Evolutionary conservation across 1,284 basidiomycete species (phyloP).

Genomic region (Ceratobasidium sp.): DNA sequence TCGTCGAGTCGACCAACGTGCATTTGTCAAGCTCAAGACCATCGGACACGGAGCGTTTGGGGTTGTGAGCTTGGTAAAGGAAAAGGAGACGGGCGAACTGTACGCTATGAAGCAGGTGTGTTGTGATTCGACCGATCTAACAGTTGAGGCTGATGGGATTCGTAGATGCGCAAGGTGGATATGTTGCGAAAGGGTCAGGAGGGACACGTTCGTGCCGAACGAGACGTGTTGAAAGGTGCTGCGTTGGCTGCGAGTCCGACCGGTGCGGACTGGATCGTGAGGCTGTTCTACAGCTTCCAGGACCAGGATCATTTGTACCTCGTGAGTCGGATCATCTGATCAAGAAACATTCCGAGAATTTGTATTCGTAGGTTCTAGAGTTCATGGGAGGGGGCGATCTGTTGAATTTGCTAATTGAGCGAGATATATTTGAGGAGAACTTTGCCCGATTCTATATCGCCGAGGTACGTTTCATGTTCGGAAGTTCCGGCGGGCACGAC

Average conservation of each 20-base stretch:
- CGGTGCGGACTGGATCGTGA: slow-evolving; percentile 91
- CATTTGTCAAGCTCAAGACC: slow-evolving; percentile 90
- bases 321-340: slow-evolving; percentile 56
- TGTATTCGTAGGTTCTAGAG: slow-evolving; percentile 70
- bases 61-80: slow-evolving; percentile 90
- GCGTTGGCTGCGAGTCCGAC: slow-evolving; percentile 72
- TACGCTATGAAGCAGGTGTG: slow-evolving; percentile 96
- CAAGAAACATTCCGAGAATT: background rate
- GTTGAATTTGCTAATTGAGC: slow-evolving; percentile 92
- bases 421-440: slow-evolving; percentile 91
- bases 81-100: slow-evolving; percentile 77
- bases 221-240: slow-evolving; percentile 85
- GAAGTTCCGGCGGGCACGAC: slow-evolving; percentile 35
- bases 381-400: slow-evolving; percentile 97
- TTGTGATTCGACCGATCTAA: slow-evolving; percentile 45
- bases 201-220: slow-evolving; percentile 91
- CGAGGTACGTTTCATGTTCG: slow-evolving; percentile 63
- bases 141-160: slow-evolving; percentile 7
- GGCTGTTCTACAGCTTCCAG: slow-evolving; percentile 90
- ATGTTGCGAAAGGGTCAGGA: slow-evolving; percentile 99
- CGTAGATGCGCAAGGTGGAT: slow-evolving; percentile 88
- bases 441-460: slow-evolving; percentile 96
- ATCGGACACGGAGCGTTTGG: slow-evolving; percentile 98
- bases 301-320: slow-evolving; percentile 93
- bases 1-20: slow-evolving; percentile 80